A percentile compares a stretch with the other conserved stretches of the same genome.
phyloP scores from a whole-genome alignment of 768 basidiomycete species.

The Rhizopogon vulgaris region DNA sequence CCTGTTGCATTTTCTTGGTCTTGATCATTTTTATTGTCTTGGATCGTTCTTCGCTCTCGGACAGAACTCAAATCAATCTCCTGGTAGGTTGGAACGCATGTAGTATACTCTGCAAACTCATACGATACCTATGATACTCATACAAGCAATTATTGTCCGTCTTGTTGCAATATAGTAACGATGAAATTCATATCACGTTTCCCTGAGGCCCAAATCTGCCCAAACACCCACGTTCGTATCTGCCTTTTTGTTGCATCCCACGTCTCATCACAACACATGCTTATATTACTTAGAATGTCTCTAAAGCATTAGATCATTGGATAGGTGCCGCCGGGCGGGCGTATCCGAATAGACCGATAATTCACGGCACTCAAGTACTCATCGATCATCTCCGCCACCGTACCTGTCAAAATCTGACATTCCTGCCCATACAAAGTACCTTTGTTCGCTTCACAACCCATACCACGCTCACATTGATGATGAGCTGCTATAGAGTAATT shows the following conservation, averaged over 20 bases:
- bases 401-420: not conserved
- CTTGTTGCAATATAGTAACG: conserved; percentile 8
- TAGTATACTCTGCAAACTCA: conserved; percentile 22
- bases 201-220: no score
- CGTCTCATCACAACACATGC: not conserved
- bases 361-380: not conserved
- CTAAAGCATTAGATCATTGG: not conserved
- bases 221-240: no score
- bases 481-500: no score
- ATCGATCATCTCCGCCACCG: not conserved
- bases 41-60: conserved; percentile 10
- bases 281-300: no score
- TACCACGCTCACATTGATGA: not conserved
- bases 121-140: conserved; percentile 20
- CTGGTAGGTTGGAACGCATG: conserved; percentile 27
- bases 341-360: not conserved
- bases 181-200: not conserved
- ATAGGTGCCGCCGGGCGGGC: not conserved
- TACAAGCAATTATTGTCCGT: conserved; percentile 6
- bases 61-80: conserved; percentile 20
- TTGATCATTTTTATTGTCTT: conserved; percentile 21
- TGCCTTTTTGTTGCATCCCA: not conserved
- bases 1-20: conserved; percentile 24
- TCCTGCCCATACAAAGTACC: not conserved
- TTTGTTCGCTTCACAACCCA: not conserved